These are phyloP conservation scores for Pseudocercospora crystallina DNA, from an alignment of 2,329 filamentous ascomycete species.

Conservation along the genomic window DNA sequence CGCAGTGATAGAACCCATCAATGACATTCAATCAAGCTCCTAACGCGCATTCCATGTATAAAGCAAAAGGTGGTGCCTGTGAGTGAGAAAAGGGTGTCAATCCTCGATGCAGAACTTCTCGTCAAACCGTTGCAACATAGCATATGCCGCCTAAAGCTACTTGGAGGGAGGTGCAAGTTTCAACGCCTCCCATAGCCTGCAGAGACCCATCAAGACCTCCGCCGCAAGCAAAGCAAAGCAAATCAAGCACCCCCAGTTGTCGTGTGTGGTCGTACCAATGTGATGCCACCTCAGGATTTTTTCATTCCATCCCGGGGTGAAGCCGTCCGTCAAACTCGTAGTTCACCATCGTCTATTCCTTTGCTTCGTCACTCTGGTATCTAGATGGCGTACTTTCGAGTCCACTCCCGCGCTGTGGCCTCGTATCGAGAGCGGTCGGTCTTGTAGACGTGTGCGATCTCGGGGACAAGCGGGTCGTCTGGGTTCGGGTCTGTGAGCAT, in stretches of 20 bases:
- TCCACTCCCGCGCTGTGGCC: constrained; percentile 96
- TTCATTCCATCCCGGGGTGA: constrained; percentile 13
- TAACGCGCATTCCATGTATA: constrained; percentile 16
- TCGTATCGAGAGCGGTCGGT: constrained; percentile 95
- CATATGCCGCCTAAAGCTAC: constrained; percentile 18
- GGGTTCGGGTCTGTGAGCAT: constrained; percentile 99
- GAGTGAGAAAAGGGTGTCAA: constrained; percentile 4
- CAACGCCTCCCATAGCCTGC: constrained; percentile 1
- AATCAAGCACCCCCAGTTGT: no score
- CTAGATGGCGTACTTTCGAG: constrained; percentile 96
- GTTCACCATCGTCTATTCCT: not conserved
- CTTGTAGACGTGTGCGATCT: constrained; percentile 99
- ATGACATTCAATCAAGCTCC: constrained; percentile 11
- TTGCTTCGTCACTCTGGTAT: not conserved
- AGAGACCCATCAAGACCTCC: no score
- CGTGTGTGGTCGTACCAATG: not conserved
- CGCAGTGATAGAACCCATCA: not conserved
- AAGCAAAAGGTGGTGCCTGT: constrained; percentile 2
- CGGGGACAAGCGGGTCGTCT: constrained; percentile 95
- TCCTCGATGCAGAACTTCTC: constrained; percentile 16
- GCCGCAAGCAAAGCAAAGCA: not conserved
- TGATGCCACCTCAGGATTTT: constrained; percentile 15
- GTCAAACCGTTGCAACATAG: constrained; percentile 14
- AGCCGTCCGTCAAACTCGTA: constrained; percentile 8
- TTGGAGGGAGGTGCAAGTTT: constrained; percentile 8